A percentile compares a stretch with the other conserved stretches of the same genome.
Conservation (phyloP, 2,329 filamentous ascomycete genomes). For the Fusarium phyllophilum region DNA sequence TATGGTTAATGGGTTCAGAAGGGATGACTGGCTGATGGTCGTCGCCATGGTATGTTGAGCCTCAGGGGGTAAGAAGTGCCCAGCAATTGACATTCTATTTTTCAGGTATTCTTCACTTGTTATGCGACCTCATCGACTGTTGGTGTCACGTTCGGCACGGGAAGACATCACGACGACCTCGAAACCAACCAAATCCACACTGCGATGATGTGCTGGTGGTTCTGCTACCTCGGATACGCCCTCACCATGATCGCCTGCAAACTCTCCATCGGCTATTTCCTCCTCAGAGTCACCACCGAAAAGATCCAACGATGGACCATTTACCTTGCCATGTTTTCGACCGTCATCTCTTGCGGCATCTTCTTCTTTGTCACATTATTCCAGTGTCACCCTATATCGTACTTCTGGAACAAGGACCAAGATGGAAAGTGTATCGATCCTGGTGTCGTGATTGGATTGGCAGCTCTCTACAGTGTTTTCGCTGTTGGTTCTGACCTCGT, state of each 20-base stretch:
- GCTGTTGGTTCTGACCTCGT: constrained; percentile 59
- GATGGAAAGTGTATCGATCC: constrained; percentile 43
- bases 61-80: background rate
- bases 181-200: constrained; percentile 26
- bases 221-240: constrained; percentile 44
- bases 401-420: constrained; percentile 44
- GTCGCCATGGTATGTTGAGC: constrained; percentile 42
- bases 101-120: constrained; percentile 38
- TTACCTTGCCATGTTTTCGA: constrained; percentile 44
- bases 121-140: constrained; percentile 26
- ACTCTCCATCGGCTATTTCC: constrained; percentile 49
- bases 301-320: constrained; percentile 39
- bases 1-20: constrained; percentile 49
- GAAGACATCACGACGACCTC: constrained; percentile 48
- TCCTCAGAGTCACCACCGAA: constrained; percentile 45
- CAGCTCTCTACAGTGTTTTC: constrained; percentile 58
- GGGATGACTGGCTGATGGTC: constrained; percentile 52
- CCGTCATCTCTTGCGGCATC: constrained; percentile 41
- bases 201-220: constrained; percentile 48
- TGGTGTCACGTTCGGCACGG: constrained; percentile 51
- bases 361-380: constrained; percentile 48
- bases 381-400: constrained; percentile 44
- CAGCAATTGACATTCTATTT: constrained; percentile 20
- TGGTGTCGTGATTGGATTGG: constrained; percentile 57
- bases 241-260: constrained; percentile 46